Evolutionary conservation across 192 early-diverging fungal genomes (phyloP).

Genomic region (Geosiphon pyriformis): DNA sequence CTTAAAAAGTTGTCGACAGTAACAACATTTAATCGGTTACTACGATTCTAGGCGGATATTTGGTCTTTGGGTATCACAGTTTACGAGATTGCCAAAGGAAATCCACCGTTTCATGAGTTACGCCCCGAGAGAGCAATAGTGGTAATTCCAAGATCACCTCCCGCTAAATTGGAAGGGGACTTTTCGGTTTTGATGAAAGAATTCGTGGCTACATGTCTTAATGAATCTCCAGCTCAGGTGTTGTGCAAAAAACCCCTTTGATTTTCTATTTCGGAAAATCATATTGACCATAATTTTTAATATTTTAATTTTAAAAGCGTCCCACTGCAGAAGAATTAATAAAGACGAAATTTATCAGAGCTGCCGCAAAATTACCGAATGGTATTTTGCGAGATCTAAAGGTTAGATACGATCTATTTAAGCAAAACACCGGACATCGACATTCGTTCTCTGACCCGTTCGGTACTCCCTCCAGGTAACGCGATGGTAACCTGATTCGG

Average conservation of each 20-base stretch:
- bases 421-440: slow-evolving; percentile 31
- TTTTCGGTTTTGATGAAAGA: slow-evolving; percentile 81
- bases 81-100: slow-evolving; percentile 93
- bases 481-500: background rate
- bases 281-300: background rate
- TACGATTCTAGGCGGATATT: slow-evolving; percentile 78
- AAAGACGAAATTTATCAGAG: slow-evolving; percentile 72
- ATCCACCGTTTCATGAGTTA: slow-evolving; percentile 87
- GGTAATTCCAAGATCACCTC: slow-evolving; percentile 77
- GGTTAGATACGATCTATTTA: slow-evolving; percentile 57
- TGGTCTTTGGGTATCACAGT: slow-evolving; percentile 99
- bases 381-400: slow-evolving; percentile 60
- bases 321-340: slow-evolving; percentile 83
- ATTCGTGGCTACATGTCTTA: slow-evolving; percentile 82
- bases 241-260: background rate
- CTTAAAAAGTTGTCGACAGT: too few species aligned
- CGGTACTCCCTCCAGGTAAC: slow-evolving; percentile 19
- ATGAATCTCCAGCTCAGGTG: slow-evolving; percentile 80
- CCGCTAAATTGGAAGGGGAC: slow-evolving; percentile 72
- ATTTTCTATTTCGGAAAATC: background rate
- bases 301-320: slow-evolving; percentile 44
- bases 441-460: slow-evolving; percentile 22
- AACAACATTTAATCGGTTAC: too few species aligned
- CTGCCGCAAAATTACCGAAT: slow-evolving; percentile 46
- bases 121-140: slow-evolving; percentile 87